Evolutionary conservation across 441 rosid species (phyloP).

Genomic region (Erodium texanum): DNA sequence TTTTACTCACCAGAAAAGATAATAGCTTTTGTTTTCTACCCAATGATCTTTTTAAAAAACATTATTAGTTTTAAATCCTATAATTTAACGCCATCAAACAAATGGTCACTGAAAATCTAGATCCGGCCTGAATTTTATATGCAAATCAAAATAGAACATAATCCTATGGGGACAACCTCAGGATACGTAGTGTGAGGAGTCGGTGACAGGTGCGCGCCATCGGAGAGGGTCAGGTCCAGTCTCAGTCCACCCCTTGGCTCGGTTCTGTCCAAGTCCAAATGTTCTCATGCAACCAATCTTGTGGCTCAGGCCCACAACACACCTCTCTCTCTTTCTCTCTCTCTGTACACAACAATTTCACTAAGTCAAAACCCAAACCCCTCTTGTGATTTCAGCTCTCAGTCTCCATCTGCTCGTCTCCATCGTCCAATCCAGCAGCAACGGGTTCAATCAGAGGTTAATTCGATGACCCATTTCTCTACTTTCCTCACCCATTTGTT

Average conservation of each 20-base stretch:
- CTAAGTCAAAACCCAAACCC: neutral
- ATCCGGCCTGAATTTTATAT: too few species aligned
- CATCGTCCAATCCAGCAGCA: neutral
- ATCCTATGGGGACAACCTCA: neutral
- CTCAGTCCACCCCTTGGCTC: neutral
- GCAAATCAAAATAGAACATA: too few species aligned
- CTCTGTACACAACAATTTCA: neutral
- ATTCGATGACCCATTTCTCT: too few species aligned
- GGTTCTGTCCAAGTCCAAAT: neutral
- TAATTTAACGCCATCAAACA: too few species aligned
- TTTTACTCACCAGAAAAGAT: too few species aligned
- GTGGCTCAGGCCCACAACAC: neutral
- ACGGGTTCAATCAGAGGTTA: neutral
- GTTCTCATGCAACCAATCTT: neutral
- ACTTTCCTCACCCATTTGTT: neutral
- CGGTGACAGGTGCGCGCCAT: neutral
- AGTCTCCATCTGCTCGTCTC: neutral
- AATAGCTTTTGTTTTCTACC: too few species aligned
- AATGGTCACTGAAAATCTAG: too few species aligned
- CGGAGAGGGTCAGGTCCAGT: neutral
- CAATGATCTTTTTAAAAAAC: too few species aligned
- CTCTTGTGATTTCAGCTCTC: neutral
- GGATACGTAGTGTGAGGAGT: neutral
- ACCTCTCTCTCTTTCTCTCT: neutral
- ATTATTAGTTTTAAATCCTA: too few species aligned